A percentile compares a stretch with the other conserved stretches of the same genome.
phyloP scores from a whole-genome alignment of 2,329 filamentous ascomycete species.

The Emydomyces testavorans region DNA sequence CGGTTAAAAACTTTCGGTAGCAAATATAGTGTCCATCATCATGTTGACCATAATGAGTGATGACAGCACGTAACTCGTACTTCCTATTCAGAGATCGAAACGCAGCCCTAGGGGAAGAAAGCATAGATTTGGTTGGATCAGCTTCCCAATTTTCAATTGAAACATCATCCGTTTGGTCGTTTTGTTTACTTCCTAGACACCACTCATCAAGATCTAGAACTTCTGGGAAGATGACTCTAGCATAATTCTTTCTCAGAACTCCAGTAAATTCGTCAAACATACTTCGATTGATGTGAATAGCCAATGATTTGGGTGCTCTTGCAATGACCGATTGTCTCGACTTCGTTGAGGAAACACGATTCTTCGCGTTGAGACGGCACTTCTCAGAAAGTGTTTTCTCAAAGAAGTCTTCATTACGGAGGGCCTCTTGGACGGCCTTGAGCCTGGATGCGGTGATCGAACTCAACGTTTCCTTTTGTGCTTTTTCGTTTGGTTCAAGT shows the following conservation, averaged over 20 bases:
- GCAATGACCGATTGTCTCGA: conserved; percentile 81
- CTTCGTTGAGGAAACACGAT: conserved; percentile 67
- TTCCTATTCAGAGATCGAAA: conserved; percentile 38
- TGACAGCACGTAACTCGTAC: conserved; percentile 70
- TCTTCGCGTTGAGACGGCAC: conserved; percentile 56
- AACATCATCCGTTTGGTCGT: conserved; percentile 24
- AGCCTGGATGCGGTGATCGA: conserved; percentile 44
- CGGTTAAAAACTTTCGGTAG: conserved; percentile 49
- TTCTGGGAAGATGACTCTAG: conserved; percentile 64
- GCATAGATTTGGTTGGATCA: conserved; percentile 61
- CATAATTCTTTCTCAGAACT: conserved; percentile 69
- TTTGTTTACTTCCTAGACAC: conserved; percentile 56
- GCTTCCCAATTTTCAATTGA: conserved; percentile 56
- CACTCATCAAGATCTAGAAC: conserved; percentile 68
- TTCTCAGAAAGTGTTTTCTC: conserved; percentile 53
- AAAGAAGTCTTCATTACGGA: conserved; percentile 70
- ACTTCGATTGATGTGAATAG: conserved; percentile 82
- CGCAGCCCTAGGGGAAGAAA: conserved; percentile 49
- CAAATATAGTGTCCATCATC: conserved; percentile 95
- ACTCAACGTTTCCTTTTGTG: conserved; percentile 29
- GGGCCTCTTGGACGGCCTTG: conserved; percentile 53
- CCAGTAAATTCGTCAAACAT: conserved; percentile 78
- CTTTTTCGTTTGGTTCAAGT: conserved; percentile 25
- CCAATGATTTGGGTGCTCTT: conserved; percentile 66
- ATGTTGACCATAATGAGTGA: conserved; percentile 82